Conservation (phyloP, 1,284 basidiomycete genomes). For the Leccinum pachyderme region DNA sequence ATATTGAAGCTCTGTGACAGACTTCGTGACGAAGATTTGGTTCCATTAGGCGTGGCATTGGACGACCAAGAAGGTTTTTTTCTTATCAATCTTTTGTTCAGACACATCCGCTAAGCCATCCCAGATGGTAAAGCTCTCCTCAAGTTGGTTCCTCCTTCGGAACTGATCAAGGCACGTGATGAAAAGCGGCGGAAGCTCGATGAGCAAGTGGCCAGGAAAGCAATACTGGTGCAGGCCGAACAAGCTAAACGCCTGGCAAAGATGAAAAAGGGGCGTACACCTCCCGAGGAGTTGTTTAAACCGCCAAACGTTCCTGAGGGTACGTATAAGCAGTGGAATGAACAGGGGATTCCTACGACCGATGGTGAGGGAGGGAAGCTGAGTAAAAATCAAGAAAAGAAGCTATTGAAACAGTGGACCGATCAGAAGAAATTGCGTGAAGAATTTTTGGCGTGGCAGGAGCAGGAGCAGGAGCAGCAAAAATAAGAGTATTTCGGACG, state of each 20-base stretch:
- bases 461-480: conserved; percentile 45
- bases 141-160: conserved; percentile 85
- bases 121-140: conserved; percentile 92
- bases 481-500: neutral
- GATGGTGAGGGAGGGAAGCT: conserved; percentile 85
- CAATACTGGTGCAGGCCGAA: conserved; percentile 68
- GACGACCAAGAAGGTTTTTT: conserved; percentile 90
- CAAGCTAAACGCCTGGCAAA: conserved; percentile 78
- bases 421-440: conserved; percentile 79
- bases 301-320: conserved; percentile 74
- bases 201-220: conserved; percentile 83
- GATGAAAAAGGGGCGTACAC: conserved; percentile 79
- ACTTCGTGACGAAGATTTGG: conserved; percentile 87
- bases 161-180: conserved; percentile 82
- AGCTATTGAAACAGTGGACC: conserved; percentile 75
- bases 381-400: conserved; percentile 83
- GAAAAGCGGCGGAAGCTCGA: conserved; percentile 81
- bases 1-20: conserved; percentile 86
- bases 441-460: conserved; percentile 68
- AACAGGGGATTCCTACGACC: conserved; percentile 79
- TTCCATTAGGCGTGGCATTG: conserved; percentile 91
- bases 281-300: conserved; percentile 82
- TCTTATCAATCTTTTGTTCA: neutral
- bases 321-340: conserved; percentile 80
- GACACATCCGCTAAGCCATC: neutral